These are phyloP conservation scores for Globisporangium abappressorium DNA, from an alignment of 352 stramenopile genomes.

Conservation along the genomic window DNA sequence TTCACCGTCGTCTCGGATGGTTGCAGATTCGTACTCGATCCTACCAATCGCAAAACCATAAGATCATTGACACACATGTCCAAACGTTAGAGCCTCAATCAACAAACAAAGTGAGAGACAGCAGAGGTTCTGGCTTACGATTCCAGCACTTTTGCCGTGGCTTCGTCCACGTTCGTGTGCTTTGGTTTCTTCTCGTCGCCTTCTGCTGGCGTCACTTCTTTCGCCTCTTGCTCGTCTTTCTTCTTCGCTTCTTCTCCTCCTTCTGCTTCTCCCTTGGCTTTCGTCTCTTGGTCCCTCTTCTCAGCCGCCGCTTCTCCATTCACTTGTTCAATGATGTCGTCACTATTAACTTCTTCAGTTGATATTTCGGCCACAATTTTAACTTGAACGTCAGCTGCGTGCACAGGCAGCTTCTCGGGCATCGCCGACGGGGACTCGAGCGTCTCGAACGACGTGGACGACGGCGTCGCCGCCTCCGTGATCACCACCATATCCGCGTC, in stretches of 20 bases:
- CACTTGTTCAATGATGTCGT: constrained; percentile 19
- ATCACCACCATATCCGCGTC: constrained; percentile 7
- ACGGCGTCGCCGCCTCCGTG: constrained; percentile 18
- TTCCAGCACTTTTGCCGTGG: constrained; percentile 56
- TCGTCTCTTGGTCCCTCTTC: not conserved
- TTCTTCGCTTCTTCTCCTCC: constrained; percentile 8
- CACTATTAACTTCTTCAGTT: constrained; percentile 7
- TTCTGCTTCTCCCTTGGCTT: not conserved
- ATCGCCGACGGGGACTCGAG: constrained; percentile 10
- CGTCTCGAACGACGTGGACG: constrained; percentile 8
- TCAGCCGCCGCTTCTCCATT: not conserved
- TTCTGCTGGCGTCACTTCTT: constrained; percentile 31
- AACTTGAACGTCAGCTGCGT: not conserved
- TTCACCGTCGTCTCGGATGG: constrained; percentile 68
- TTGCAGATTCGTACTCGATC: constrained; percentile 53
- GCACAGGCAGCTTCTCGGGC: not conserved
- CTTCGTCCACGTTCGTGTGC: constrained; percentile 60
- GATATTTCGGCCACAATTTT: not conserved
- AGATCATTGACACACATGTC: not conserved
- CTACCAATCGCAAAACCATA: constrained; percentile 16
- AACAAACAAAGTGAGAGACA: not conserved
- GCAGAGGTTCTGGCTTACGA: constrained; percentile 26
- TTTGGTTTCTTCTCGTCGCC: constrained; percentile 18
- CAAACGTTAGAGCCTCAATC: not conserved
- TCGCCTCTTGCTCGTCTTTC: constrained; percentile 30